phyloP scores from a whole-genome alignment of 495 filamentous ascomycete genomes.

The Aspergillus bertholletiae region DNA sequence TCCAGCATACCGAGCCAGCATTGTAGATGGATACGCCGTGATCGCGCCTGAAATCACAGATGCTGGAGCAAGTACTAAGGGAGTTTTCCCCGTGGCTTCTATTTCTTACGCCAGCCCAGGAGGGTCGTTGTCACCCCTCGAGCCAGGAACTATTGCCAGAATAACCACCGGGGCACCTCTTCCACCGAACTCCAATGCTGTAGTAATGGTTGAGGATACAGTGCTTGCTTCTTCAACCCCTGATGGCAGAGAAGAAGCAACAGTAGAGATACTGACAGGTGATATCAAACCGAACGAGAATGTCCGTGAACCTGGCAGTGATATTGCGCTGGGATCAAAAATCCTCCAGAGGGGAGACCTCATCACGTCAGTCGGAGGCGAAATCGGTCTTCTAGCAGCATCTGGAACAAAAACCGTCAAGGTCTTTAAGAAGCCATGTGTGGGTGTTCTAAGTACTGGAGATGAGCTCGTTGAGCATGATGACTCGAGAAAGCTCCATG shows the following conservation, averaged over 20 bases:
- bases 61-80: slow-evolving; percentile 59
- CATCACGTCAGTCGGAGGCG: slow-evolving; percentile 81
- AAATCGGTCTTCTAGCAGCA: slow-evolving; percentile 83
- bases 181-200: slow-evolving; percentile 81
- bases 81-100: slow-evolving; percentile 80
- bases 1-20: slow-evolving; percentile 90
- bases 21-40: slow-evolving; percentile 95
- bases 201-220: slow-evolving; percentile 98
- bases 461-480: slow-evolving; percentile 87
- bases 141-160: slow-evolving; percentile 72
- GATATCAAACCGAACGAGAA: slow-evolving; percentile 79
- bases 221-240: slow-evolving; percentile 66
- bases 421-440: slow-evolving; percentile 70
- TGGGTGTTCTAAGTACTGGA: slow-evolving; percentile 90
- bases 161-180: slow-evolving; percentile 95
- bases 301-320: slow-evolving; percentile 85
- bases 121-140: slow-evolving; percentile 52
- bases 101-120: slow-evolving; percentile 80
- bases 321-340: slow-evolving; percentile 62
- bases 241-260: slow-evolving; percentile 79
- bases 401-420: slow-evolving; percentile 73
- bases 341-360: slow-evolving; percentile 74
- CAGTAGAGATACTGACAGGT: slow-evolving; percentile 77
- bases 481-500: slow-evolving; percentile 54
- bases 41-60: slow-evolving; percentile 40